Percentiles rank a stretch among this genome's conserved stretches.
phyloP scores from a whole-genome alignment of 306 rosid species.

The Cicer pinnatifidum region DNA sequence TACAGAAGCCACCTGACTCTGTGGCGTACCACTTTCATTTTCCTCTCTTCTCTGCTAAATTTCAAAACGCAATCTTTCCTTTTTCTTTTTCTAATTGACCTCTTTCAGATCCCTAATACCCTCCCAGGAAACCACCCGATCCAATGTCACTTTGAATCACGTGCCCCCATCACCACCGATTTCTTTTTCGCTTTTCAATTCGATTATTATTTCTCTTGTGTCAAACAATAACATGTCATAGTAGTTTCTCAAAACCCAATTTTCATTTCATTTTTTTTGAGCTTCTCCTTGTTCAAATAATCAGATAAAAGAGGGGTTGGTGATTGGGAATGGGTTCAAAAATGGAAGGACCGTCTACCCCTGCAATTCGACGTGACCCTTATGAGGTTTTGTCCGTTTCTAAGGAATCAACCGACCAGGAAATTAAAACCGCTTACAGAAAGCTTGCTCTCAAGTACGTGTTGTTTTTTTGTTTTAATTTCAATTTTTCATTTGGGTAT shows the following conservation, averaged over 20 bases:
- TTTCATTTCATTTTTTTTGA: constrained; percentile 13
- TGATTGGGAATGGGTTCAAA: constrained; percentile 68
- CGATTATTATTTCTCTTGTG: constrained; percentile 44
- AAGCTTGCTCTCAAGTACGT: constrained; percentile 95
- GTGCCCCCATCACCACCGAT: constrained; percentile 34
- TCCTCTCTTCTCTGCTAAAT: constrained; percentile 10
- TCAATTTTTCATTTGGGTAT: neutral
- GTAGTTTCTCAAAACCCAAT: constrained; percentile 21
- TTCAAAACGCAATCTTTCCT: constrained; percentile 57
- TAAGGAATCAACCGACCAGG: constrained; percentile 83
- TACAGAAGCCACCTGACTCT: constrained; percentile 18
- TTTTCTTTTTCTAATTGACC: constrained; percentile 33
- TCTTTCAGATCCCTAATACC: constrained; percentile 48
- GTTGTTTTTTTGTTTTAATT: neutral
- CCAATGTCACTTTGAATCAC: constrained; percentile 60
- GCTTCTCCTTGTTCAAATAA: constrained; percentile 29
- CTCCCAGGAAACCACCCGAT: constrained; percentile 59
- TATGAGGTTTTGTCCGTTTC: constrained; percentile 83
- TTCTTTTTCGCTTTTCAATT: constrained; percentile 33
- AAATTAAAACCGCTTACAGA: constrained; percentile 89
- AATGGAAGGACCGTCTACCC: constrained; percentile 83
- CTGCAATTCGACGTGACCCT: constrained; percentile 84
- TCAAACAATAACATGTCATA: constrained; percentile 32
- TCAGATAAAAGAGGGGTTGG: constrained; percentile 32
- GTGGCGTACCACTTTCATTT: constrained; percentile 22